These are phyloP conservation scores for Cordyceps farinosa DNA, from an alignment of 2,329 filamentous ascomycete species.

Conservation along the genomic window DNA sequence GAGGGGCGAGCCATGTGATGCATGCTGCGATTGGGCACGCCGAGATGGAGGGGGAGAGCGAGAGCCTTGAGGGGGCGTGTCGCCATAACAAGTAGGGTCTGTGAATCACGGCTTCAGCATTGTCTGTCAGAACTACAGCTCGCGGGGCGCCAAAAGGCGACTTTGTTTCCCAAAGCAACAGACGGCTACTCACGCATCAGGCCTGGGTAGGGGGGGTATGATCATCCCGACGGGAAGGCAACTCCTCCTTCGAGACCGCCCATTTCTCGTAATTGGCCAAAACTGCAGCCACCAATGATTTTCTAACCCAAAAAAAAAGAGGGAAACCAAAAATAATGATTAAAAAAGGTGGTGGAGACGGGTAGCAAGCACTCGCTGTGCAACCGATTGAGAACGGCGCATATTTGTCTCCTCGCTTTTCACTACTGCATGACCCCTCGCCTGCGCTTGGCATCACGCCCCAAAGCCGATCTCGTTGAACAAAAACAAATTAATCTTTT, in stretches of 20 bases:
- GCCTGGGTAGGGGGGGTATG: constrained; percentile 3
- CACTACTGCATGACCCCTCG: neutral
- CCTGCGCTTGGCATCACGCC: neutral
- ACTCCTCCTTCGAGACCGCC: constrained; percentile 6
- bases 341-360: constrained; percentile 4
- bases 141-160: neutral
- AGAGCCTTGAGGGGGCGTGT: constrained; percentile 4
- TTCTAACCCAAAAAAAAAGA: neutral
- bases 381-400: constrained; percentile 13
- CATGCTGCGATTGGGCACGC: constrained; percentile 7
- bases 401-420: constrained; percentile 9
- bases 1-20: neutral
- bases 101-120: constrained; percentile 3
- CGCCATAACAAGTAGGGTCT: neutral
- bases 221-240: constrained; percentile 12
- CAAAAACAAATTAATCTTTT: neutral
- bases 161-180: neutral
- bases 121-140: neutral
- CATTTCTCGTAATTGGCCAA: constrained; percentile 4
- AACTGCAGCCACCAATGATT: neutral
- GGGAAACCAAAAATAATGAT: neutral
- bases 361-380: constrained; percentile 14
- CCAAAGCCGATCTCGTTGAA: neutral
- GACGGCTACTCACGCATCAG: neutral
- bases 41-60: neutral